Conservation (phyloP, 2,329 filamentous ascomycete genomes). For the Cercospora zeina region DNA sequence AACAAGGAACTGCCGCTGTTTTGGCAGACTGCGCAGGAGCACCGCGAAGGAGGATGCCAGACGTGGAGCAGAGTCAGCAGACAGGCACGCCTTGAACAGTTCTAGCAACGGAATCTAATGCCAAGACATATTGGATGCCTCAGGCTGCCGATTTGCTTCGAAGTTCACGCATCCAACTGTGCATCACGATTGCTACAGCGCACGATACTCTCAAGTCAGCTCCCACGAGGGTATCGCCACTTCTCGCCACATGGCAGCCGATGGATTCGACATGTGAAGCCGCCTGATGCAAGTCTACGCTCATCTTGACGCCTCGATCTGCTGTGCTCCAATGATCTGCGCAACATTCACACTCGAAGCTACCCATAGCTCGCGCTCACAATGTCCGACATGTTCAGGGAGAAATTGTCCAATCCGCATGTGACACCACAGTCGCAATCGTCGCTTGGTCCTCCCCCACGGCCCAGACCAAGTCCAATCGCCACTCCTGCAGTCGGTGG, state of each 20-base stretch:
- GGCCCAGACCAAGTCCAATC: constrained; percentile 30
- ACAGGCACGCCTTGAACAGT: no score
- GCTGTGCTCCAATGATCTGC: constrained; percentile 7
- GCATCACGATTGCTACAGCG: background rate
- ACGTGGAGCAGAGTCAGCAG: background rate
- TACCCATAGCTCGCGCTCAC: constrained; percentile 22
- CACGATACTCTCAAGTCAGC: background rate
- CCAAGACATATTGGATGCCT: background rate
- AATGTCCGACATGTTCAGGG: constrained; percentile 37
- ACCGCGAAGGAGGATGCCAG: background rate
- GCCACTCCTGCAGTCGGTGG: constrained; percentile 21
- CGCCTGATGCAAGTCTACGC: constrained; percentile 1
- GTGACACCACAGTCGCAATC: constrained; percentile 16
- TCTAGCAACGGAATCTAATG: no score
- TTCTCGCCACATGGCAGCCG: background rate
- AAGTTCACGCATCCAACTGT: no score
- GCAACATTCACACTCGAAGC: constrained; percentile 10
- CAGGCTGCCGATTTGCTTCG: background rate
- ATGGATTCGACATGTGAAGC: background rate
- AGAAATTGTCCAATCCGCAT: constrained; percentile 32
- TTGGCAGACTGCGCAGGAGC: background rate
- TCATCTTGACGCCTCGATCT: constrained; percentile 1
- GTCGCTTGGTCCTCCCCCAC: constrained; percentile 11
- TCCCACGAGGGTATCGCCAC: background rate
- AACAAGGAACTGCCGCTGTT: constrained; percentile 15